Base-by-base conservation (phyloP, 2,329 filamentous ascomycete species). In the Periglandula ipomoeae region DNA sequence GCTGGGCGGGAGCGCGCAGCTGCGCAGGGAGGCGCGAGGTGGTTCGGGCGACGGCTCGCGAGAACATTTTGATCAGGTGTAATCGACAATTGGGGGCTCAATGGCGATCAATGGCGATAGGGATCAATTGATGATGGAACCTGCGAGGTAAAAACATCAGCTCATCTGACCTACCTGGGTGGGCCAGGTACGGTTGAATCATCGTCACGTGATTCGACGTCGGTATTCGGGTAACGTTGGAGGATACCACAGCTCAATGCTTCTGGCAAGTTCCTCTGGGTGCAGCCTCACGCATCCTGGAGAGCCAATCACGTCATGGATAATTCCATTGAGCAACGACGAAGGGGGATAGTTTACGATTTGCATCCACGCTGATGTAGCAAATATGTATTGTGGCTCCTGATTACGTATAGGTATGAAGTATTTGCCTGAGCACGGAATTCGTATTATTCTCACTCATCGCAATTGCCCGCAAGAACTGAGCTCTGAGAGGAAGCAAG, bases 11-110 rank as follows among this genome's bases (percentile, higher is more conserved):
- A 55, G 68, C 69, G 62, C 79, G 79, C 59, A 82, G 67, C 69
- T 79, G 79, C 60, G 78, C 72, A 58, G 73, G 68, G 59, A 79
- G 69, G 69, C 83, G 84, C 73, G 82, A 80, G 56, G 79, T 72
- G 53, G 74, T 68, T 63, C 82, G 82, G 64, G 80, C 62, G 56
- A 81, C 64, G 58, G 75, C 73, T 67, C 81, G 79, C 67, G 80
- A 76, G 60, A 83, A 73, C 85, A 89, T 88, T n/a, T 47, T 47
- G 24, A 10, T 32, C 24, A 11, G 13, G 5, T 23, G 3, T 27
- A 15, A 24, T 23, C 5, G 19, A 24, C 26, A 2, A 9, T 19
- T 15, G 20, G 3, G n/a, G 4, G 7, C 27, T 34, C 19, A 42
- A 37, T 22, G 38, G 38, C 20, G 22, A 19, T 26, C 22, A 27